Base-by-base conservation (phyloP, 1,139 yeast genomes). In the Taphrina wiesneri region DNA sequence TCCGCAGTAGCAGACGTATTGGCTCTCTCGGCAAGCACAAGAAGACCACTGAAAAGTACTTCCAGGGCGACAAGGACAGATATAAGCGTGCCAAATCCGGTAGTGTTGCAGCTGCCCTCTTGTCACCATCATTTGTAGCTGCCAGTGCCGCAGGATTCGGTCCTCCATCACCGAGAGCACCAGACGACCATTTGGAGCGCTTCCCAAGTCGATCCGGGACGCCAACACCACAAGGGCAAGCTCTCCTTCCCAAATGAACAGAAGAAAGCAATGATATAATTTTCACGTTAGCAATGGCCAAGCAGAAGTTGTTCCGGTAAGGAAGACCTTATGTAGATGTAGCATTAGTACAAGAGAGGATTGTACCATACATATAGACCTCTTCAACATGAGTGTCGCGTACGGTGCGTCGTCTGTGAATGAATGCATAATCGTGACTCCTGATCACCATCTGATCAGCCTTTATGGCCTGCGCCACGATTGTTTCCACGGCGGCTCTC, bases 1-100 rank as follows among this genome's bases (percentile, higher is more conserved):
- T 79, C 43, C 76, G 78, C 51, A 81, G 82, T 21, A 80, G 80
- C 23, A 52, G 69, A n/a, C 59, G 66, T n/a, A 56, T 59, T 26
- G 68, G 68, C 17, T 34, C 59, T 3, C 46, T 53, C 26, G 56
- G 59, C 49, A 19, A 47, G 49, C 64, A 59, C 25, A 51, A 52
- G 60, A 49, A 51, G 56, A 25, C 56, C 34, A 60, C 64, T 26
- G 43, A 26, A 13, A 60, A 60, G 26, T 60, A 60, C 57, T 60
- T 60, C 47, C 57, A 41, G 3, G 64, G 64, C 11, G 56, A 60
- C 52, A 60, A 60, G 64, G 64, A 60, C 36, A 41, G 56, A 28
- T 53, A 60, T 57, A 60, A 60, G 64, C 56, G 64, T 7, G 64
- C 64, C 28, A 53, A 52, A 21, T 49, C 64, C 15, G 64, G 64